Base-by-base conservation (phyloP, 345 rosid species). In the Eucalyptus globulus region DNA sequence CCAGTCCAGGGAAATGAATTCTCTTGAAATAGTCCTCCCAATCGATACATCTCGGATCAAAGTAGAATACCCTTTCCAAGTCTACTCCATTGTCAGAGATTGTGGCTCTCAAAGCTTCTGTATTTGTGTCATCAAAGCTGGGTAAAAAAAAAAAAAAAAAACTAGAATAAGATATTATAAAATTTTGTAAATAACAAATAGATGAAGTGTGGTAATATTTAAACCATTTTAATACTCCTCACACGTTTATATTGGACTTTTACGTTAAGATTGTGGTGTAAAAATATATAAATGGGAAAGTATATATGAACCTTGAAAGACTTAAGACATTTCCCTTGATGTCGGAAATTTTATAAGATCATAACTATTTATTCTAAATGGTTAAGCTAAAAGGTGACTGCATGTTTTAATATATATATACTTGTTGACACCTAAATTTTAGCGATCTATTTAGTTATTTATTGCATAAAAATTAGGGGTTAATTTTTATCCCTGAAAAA, bases 11-110 rank as follows among this genome's bases (percentile, higher is more conserved):
- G 80, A 96, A 31, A 62, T 95, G 97, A 85, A 31, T 89, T 5
- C 91, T 89, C 69, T 86, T 45, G 87, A 95, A 69, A 90, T 96
- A 95, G 86, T 94, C 94, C 14, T 95, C 95, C 97, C 96, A 95
- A 21, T 91, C 51, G 89, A 95, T 92, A 85, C 51, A 6, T 31
- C 88, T 93, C 17, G 96, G 95, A 89, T 95, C 95, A 14, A 95
- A 93, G 88, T 90, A 87, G 87, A 95, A 94, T 85, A 87, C 12
- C 12, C 3, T 58, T 7, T 56, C 90, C 4, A 22, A 17, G 34
- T 93, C 92, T 13, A 16, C 34, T 26, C 88, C 91, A 11, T 19
- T 76, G 50, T 88, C 3, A 15, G 9, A 83, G 2, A 89, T 88
- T 27, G 69, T 90, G 31, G 86, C 88, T 72, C 92, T 51, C 85